Evolutionary conservation across 2,329 filamentous ascomycete species (phyloP), one percentile per base, ranked within the genome.

Genomic region (Stagonosporopsis chrysanthemi): DNA sequence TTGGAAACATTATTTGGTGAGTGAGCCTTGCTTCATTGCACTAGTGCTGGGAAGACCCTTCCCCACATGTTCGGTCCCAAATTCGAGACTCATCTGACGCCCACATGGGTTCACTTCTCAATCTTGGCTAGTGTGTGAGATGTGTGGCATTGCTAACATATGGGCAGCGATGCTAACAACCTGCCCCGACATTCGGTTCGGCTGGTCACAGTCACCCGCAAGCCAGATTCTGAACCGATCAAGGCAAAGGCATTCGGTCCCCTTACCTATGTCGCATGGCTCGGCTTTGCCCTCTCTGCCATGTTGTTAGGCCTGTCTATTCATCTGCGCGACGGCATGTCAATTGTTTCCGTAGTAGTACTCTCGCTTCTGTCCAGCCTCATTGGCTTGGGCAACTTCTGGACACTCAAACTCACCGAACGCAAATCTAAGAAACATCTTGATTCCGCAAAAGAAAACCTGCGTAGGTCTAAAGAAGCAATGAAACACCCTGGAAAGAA

Each of bases 321-420:
- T 56, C 69, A 72, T 38, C 74, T 75, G 29, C 64, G 76, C 2
- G 82, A 84, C 63, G 82, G 81, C 57, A 81, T 83, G 77, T 82
- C 81, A 3, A 66, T 83, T 19, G 57, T 83, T 9, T 79, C 82
- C 2, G 81, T 78, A 2, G 61, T 81, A 29, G 72, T 80, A 0
- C 74, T 84, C 5, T 83, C 81, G 3, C 64, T 79, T 5, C 74
- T 84, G 15, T 81, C 82, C 7, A 81, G 77, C 2, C 67, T 83
- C 7, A 80, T 82, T 31, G 82, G 82, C 7, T 60, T 79, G 26
- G 78, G 77, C 46, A 83, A 83, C 62, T 82, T 82, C 48, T 84
- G 81, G 82, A 74, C 60, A 3, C 71, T 83, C 5, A 64, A 72
- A 33, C 74, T 83, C 0, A 77, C 78, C 3, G 67, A 73, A 52